Evolutionary conservation across 768 basidiomycete species (phyloP), one percentile per base, ranked within the genome.

Genomic region (Mrakia blollopis): DNA sequence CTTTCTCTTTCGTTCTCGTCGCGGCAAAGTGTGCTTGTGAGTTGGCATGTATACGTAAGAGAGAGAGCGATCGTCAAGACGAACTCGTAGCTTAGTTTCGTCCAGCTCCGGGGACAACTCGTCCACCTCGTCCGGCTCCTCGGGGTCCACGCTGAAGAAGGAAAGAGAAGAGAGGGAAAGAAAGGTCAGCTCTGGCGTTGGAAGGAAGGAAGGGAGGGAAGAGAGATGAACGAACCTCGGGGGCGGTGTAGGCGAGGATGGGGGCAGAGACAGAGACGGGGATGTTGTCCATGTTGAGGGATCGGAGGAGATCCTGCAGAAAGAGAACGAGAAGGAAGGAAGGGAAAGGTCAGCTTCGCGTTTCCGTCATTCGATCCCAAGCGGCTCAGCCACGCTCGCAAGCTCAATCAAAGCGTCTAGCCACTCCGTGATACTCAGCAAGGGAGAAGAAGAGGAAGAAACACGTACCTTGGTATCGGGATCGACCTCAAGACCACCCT

Each of bases 211-310:
- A 44, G 44, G 44, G 11, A 35, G 37, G 62, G 35, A 35, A n/a
- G n/a, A n/a, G 8, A 10, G 32, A 10, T 37, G 30, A 13, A 75
- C 74, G 44, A 50, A 75, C 74, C 74, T 77, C 76, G 32, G 71
- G 76, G 72, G 63, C 76, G 67, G 76, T 71, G 76, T 77, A 77
- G 52, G 76, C 71, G 54, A 71, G 47, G 52, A 77, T 73, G 63
- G 76, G 76, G 72, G 72, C 76, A 39, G 76, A 73, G 76, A 94
- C 88, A 78, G 81, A 90, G 84, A 93, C 91, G 72, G 87, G 83
- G 85, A 99, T 90, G n/a, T 87, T 88, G 84, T 97, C 97, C 85
- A 98, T 94, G 89, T 97, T 96, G 84, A 99, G 89, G 47, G 91
- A 86, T 79, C 89, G 88, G 82, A 98, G 91, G 82, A 99, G 91